Evolutionary conservation across 768 basidiomycete genomes (phyloP).

Genomic region (Nevesoporus exiguus): DNA sequence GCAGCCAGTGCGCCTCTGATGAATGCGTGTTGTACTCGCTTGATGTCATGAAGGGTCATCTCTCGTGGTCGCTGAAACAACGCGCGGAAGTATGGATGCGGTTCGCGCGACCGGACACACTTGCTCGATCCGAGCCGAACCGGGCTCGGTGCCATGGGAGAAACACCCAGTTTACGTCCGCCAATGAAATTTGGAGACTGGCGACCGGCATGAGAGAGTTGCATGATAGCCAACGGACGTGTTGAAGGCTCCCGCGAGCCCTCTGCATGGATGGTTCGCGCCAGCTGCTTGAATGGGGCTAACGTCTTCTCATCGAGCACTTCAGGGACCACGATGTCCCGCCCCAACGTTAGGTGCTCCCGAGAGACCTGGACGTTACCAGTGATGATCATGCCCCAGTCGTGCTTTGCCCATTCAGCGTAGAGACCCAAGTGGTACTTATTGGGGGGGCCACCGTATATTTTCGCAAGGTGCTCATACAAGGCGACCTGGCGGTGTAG

Average conservation of each 20-base stretch:
- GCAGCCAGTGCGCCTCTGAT: slow-evolving; percentile 65
- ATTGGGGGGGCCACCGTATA: slow-evolving; percentile 73
- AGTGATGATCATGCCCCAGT: slow-evolving; percentile 87
- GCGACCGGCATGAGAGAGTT: slow-evolving; percentile 79
- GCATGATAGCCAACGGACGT: slow-evolving; percentile 61
- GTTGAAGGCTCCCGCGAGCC: slow-evolving; percentile 5
- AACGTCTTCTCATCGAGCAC: slow-evolving; percentile 41
- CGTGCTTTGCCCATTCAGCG: slow-evolving; percentile 64
- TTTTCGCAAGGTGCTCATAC: slow-evolving; percentile 76
- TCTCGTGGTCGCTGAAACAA: slow-evolving; percentile 61
- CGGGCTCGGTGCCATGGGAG: slow-evolving; percentile 72
- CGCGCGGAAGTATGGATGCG: slow-evolving; percentile 33
- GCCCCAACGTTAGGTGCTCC: slow-evolving; percentile 65
- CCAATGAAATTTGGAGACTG: slow-evolving; percentile 76
- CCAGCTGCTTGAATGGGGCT: slow-evolving; percentile 48
- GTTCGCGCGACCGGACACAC: slow-evolving; percentile 2
- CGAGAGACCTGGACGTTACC: slow-evolving; percentile 75
- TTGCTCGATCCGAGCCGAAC: slow-evolving; percentile 43
- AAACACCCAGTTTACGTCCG: slow-evolving; percentile 55
- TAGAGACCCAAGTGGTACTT: slow-evolving; percentile 62
- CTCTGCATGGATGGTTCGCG: slow-evolving; percentile 46
- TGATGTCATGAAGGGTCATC: slow-evolving; percentile 61
- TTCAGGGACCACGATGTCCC: slow-evolving; percentile 63
- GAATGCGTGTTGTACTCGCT: slow-evolving; percentile 58
- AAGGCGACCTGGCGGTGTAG: slow-evolving; percentile 65